Percentiles rank a stretch among this genome's conserved stretches.
phyloP scores from a whole-genome alignment of 2,329 filamentous ascomycete genomes.

The Xylariaceae sp. region DNA sequence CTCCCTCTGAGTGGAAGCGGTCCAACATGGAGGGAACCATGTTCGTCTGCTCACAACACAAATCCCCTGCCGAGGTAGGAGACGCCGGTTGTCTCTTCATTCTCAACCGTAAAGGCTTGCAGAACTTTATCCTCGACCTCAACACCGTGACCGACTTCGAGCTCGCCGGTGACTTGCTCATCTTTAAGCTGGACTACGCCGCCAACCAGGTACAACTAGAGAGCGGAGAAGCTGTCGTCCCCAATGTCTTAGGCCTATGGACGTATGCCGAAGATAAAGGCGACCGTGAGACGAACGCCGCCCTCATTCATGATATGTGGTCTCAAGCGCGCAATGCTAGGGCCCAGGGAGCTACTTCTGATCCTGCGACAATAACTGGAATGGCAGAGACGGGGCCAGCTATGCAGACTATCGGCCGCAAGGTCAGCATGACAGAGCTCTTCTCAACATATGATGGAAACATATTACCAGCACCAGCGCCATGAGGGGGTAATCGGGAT shows the following conservation, averaged over 20 bases:
- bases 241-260: conserved; percentile 37
- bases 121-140: conserved; percentile 75
- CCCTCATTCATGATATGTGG: conserved; percentile 41
- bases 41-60: conserved; percentile 76
- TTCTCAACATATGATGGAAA: conserved; percentile 26
- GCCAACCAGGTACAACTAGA: conserved; percentile 31
- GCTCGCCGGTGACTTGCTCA: conserved; percentile 62
- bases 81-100: conserved; percentile 68
- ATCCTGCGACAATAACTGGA: neutral
- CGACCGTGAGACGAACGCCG: conserved; percentile 35
- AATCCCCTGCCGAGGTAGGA: conserved; percentile 45
- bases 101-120: conserved; percentile 73
- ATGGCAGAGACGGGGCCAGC: conserved; percentile 13
- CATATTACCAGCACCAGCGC: neutral
- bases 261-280: conserved; percentile 37
- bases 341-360: conserved; percentile 21
- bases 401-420: conserved; percentile 27
- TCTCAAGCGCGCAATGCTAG: conserved; percentile 32
- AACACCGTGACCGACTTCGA: conserved; percentile 68
- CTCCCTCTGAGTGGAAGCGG: conserved; percentile 79
- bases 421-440: conserved; percentile 35
- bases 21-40: conserved; percentile 83
- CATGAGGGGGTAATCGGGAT: neutral
- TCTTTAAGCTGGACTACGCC: conserved; percentile 51
- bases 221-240: conserved; percentile 30